Evolutionary conservation across 192 early-diverging fungal species (phyloP), one percentile per base, ranked within the genome.

Genomic region (Thamnidium elegans): DNA sequence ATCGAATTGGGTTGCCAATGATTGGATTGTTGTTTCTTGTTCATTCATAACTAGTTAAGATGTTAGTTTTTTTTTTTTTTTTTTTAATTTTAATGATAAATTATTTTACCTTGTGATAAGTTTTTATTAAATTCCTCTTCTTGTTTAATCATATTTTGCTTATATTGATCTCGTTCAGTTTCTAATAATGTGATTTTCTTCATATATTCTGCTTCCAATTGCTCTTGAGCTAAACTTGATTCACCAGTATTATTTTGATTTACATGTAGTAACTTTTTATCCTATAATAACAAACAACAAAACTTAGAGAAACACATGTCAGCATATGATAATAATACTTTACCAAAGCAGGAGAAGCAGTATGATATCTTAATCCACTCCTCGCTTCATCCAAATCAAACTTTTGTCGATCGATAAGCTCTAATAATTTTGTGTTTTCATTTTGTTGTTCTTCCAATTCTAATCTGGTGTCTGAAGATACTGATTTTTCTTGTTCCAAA

Each of bases 311-410:
- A 15, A 45, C 14, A 15, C 10, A 9, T 45, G 44, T 3, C 14
- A 4, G 44, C 44, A 45, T 45, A 13, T 15, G 8, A 45, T 45
- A 13, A 45, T n/a, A n/a, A n/a, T n/a, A n/a, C n/a, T 13, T 45
- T 45, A 45, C 44, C 4, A 45, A 13, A 45, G 26, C 26, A 26
- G 26, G 26, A 26, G 26, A 26, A 3, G 8, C 14, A 45, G 0
- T 45, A 45, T 45, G 14, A 4, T 45, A 45, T 13, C 14, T 9
- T 13, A 55, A 32, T 14, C 31, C 31, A 17, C 31, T 72, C 50
- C 71, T 50, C 11, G 65, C 65, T 32, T 77, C 75, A n/a, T 77
- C 71, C 43, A 77, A 50, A 23, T 77, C 75, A 60, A 52, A 60
- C 39, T 62, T 72, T 30, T 74, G 59, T 50, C 65, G 62, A 62